Base-by-base conservation (phyloP, 2,329 filamentous ascomycete species). In the Aspergillus sojae region DNA sequence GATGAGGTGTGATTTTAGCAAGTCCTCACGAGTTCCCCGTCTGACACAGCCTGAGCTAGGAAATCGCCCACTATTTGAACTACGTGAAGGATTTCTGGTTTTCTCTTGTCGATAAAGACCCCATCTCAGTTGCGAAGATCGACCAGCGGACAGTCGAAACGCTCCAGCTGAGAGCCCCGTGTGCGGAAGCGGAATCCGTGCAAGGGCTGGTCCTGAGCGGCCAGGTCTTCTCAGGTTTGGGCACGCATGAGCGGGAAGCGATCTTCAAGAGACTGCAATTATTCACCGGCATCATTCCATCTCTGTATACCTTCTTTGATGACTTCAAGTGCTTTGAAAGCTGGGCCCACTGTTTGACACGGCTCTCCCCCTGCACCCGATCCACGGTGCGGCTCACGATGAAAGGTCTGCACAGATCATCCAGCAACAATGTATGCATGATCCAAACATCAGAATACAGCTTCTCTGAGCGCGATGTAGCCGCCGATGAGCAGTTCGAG, bases 191-290 rank as follows among this genome's bases (percentile, higher is more conserved):
- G 32, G 64, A 70, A 45, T 54, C 45, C 5, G 64, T 58, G 59
- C 63, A 12, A 32, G 67, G 67, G 23, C 54, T 68, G 36, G 54
- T 72, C 26, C 56, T 71, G 19, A 66, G 66, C 41, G 67, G 70
- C 30, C 58, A 63, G 23, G 58, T 50, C 6, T 71, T 68, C 50
- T 32, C 63, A 14, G 62, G 57, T 32, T 70, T 72, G 50, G 71
- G 50, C 61, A 45, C 66, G 11, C 46, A 59, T 16, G 71, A 78
- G 53, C 67, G 74, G 59, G 59, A 68, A 32, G 61, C 50, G 30
- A 78, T 80, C 39, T 80, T 62, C 70, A 61, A 58, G 23, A 64
- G 67, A 56, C 43, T 79, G 41, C 66, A 66, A 57, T 6, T 55
- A 19, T 64, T 61, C 46, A 60, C 67, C 28, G 57, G 65, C 3